These are phyloP conservation scores for Dalbergia cultrata DNA, from an alignment of 306 rosid genomes.

Conservation along the genomic window DNA sequence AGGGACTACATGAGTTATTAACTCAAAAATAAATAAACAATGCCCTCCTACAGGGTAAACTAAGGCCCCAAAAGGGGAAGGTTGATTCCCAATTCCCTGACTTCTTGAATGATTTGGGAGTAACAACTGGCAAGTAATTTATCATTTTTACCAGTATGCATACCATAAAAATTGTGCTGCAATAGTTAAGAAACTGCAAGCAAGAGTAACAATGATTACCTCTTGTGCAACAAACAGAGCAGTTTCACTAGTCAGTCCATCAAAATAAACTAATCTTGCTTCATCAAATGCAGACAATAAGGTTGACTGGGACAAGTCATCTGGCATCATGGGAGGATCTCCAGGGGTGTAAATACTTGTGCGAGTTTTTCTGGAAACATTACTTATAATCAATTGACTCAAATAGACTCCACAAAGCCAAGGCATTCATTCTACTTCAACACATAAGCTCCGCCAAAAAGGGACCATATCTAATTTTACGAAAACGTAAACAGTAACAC, in stretches of 20 bases:
- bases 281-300: slow-evolving; percentile 75
- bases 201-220: slow-evolving; percentile 60
- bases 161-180: slow-evolving; percentile 8
- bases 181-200: slow-evolving; percentile 15
- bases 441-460: neutral
- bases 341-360: slow-evolving; percentile 87
- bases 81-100: neutral
- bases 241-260: slow-evolving; percentile 72
- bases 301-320: slow-evolving; percentile 68
- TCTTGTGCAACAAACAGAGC: slow-evolving; percentile 83
- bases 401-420: slow-evolving; percentile 40
- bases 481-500: neutral
- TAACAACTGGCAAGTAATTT: slow-evolving; percentile 2
- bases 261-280: slow-evolving; percentile 78
- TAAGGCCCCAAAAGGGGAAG: slow-evolving; percentile 27
- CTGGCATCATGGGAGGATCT: slow-evolving; percentile 80
- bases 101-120: slow-evolving; percentile 34
- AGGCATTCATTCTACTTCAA: slow-evolving; percentile 31
- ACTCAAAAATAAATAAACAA: neutral
- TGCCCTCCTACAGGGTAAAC: slow-evolving; percentile 17
- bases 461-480: neutral
- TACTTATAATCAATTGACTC: slow-evolving; percentile 39
- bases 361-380: slow-evolving; percentile 78
- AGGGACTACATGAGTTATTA: too few relatives aligned
- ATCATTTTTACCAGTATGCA: slow-evolving; percentile 41